phyloP scores from a whole-genome alignment of 2,329 filamentous ascomycete genomes.

The Hypoxylon sp. region DNA sequence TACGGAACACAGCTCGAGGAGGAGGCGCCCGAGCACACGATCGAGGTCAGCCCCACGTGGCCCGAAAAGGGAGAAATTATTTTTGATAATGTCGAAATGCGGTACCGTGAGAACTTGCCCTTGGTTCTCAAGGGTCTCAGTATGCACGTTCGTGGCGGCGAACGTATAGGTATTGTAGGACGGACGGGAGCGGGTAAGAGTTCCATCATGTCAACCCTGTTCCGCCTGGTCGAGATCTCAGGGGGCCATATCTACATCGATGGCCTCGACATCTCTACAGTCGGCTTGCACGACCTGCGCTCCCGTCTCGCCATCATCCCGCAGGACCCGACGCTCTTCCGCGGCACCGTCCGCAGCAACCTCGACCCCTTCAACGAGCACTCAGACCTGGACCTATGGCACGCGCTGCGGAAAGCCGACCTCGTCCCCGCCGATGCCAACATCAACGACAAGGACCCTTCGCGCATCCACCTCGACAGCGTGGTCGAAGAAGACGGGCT shows the following conservation, averaged over 20 bases:
- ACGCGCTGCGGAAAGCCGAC: constrained; percentile 81
- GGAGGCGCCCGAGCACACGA: constrained; percentile 85
- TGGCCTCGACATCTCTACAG: constrained; percentile 77
- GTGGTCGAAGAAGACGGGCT: constrained; percentile 93
- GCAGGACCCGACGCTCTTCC: constrained; percentile 87
- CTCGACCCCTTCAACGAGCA: constrained; percentile 87
- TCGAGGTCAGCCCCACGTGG: constrained; percentile 82
- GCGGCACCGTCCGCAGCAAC: constrained; percentile 83
- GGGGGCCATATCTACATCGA: constrained; percentile 75
- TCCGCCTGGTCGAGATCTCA: constrained; percentile 79
- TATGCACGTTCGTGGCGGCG: constrained; percentile 81
- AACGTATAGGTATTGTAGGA: constrained; percentile 85
- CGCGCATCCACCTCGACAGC: constrained; percentile 84
- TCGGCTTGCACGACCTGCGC: constrained; percentile 82
- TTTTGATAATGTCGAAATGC: constrained; percentile 83
- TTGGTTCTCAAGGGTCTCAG: constrained; percentile 79
- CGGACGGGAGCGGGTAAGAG: constrained; percentile 88
- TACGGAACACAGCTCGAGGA: constrained; percentile 90
- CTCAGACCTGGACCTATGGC: constrained; percentile 83
- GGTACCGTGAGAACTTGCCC: constrained; percentile 79
- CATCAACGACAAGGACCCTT: constrained; percentile 60
- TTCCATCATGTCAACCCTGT: constrained; percentile 86
- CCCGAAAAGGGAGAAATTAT: constrained; percentile 87
- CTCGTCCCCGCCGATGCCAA: constrained; percentile 71
- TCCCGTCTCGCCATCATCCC: constrained; percentile 86